Base-by-base conservation (phyloP, 2,329 filamentous ascomycete species). In the Xylaria sp. region DNA sequence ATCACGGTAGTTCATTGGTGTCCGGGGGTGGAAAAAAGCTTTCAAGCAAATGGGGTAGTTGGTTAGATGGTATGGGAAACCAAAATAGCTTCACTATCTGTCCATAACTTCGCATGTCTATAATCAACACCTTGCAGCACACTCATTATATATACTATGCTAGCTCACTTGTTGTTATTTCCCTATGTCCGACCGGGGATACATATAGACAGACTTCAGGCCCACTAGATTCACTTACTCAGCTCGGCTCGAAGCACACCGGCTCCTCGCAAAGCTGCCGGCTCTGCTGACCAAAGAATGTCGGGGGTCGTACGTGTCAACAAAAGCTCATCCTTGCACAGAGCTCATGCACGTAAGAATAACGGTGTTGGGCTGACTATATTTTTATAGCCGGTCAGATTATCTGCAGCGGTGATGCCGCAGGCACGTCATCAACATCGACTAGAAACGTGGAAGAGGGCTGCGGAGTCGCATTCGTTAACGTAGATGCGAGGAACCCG, bases 391-490 rank as follows among this genome's bases (percentile, higher is more conserved):
- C 31, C 23, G 13, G 11, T 17, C 26, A 10, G 17, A 58, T 59
- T 59, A 59, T 59, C 20, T 59, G 61, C 53, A 66, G 58, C 67
- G 67, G 67, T 36, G 59, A 63, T 49, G 46, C 67, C 64, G 63
- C 31, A 15, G 26, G 26, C 23, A 38, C 57, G 53, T 60, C 48
- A 49, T 49, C 49, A 5, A 42, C 40, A 9, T 20, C 17, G 7
- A 28, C 54, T 42, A 23, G 53, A 28, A 15, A 54, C 28, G 28
- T 31, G 33, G 33, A 42, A 59, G n/a, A 46, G 17, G 10, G 31
- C 44, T 42, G 20, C 5, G 17, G 9, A 23, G 20, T 26, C n/a
- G 49, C 38, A 36, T 36, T 17, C 17, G 28, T 48, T 26, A n/a
- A 26, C 9, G 9, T 11, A 20, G 40, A n/a, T 40, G 23, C 1